Evolutionary conservation across 805 yeast genomes (phyloP), one percentile per base, ranked within the genome.

Genomic region (Nakazawaea pomicola): DNA sequence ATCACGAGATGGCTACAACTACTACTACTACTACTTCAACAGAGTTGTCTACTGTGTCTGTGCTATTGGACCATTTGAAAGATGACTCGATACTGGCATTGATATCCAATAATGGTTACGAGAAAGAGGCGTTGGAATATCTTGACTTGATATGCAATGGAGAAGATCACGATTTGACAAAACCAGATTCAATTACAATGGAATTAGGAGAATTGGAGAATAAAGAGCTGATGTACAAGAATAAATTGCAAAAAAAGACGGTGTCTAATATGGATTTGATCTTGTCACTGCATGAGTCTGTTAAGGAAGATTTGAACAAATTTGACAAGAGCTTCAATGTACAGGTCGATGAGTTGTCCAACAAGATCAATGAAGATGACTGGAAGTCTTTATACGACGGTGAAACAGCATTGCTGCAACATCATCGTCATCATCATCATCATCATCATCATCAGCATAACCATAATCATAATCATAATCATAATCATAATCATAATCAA

Each of bases 181-280:
- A 29, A 16, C 41, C 45, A 16, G 45, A 37, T 19, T 37, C 45
- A 14, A 21, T 42, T 6, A 42, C 45, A 4, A 31, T 42, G 48
- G 89, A 80, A 52, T 79, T 83, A 32, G 90, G 90, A 0, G 91
- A 83, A 52, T 58, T 82, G 25, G 88, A 82, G 49, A 73, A 76
- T 20, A 47, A 65, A n/a, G 76, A 74, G 46, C 59, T 79, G 16
- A 54, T 58, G 1, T 52, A 75, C 15, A 82, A 78, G 45, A 51
- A 60, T 4, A 57, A 71, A 45, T 55, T 82, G 32, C 64, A 68
- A 6, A 63, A 65, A 33, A 56, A 64, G 3, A 52, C 68, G 6
- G 58, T 68, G 17, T 46, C 57, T 2, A 60, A 59, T 4, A 60
- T 82, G 15, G 76, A 74, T 33, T 58, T 70, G 41, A 68, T 78